Percentiles rank a stretch among this genome's conserved stretches.
phyloP scores from a whole-genome alignment of 108 stramenopile genomes.

The Nitzschia sp. region DNA sequence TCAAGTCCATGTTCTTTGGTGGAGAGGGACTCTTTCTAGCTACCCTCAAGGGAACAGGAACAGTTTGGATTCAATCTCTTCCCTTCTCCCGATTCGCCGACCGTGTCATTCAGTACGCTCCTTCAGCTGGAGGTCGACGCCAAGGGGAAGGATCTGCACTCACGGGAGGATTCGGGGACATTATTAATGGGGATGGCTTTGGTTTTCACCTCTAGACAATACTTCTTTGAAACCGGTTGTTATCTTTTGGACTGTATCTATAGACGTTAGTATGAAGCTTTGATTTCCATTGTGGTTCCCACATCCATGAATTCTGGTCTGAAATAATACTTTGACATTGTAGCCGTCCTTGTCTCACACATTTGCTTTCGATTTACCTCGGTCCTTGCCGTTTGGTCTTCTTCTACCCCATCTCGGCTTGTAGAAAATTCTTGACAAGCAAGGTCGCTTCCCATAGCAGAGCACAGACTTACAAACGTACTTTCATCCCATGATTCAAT shows the following conservation, averaged over 20 bases:
- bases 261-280: too few relatives aligned
- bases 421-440: slow-evolving; percentile 4
- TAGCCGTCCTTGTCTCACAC: too few relatives aligned
- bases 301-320: too few relatives aligned
- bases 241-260: too few relatives aligned
- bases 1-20: slow-evolving; percentile 85
- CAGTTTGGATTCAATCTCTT: slow-evolving; percentile 69
- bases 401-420: background rate
- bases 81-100: slow-evolving; percentile 34
- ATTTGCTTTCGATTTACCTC: too few relatives aligned
- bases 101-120: slow-evolving; percentile 27
- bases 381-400: too few relatives aligned
- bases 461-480: slow-evolving; percentile 6
- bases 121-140: slow-evolving; percentile 21
- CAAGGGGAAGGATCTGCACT: slow-evolving; percentile 27
- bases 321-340: too few relatives aligned
- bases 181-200: slow-evolving; percentile 22
- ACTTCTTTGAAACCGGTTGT: too few relatives aligned
- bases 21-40: slow-evolving; percentile 85
- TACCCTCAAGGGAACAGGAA: slow-evolving; percentile 78
- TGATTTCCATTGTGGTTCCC: too few relatives aligned
- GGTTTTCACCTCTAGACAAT: slow-evolving; percentile 19
- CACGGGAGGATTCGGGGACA: slow-evolving; percentile 27
- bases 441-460: background rate
- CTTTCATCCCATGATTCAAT: slow-evolving; percentile 6